Evolutionary conservation across 768 basidiomycete species (phyloP).

Genomic region (Xerocomus potaroensis): DNA sequence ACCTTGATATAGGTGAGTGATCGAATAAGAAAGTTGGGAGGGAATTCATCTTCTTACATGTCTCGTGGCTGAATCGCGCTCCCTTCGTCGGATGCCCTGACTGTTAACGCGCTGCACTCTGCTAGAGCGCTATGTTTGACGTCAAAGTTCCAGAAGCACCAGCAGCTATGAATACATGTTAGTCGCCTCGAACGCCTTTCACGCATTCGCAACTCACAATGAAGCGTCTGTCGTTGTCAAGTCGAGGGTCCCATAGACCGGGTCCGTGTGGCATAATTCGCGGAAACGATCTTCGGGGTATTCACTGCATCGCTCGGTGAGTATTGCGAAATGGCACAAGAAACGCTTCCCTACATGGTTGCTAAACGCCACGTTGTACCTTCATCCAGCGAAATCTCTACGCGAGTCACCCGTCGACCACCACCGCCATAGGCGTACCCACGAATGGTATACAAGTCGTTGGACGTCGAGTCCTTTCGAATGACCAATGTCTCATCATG

Average conservation of each 20-base stretch:
- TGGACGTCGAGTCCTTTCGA: slow-evolving; percentile 2
- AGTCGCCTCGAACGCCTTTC: background rate
- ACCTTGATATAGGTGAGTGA: slow-evolving; percentile 19
- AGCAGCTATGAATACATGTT: slow-evolving; percentile 33
- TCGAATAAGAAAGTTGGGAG: background rate
- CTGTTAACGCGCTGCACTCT: slow-evolving; percentile 37
- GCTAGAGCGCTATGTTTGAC: slow-evolving; percentile 34
- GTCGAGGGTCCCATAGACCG: slow-evolving; percentile 48
- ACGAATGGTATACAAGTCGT: slow-evolving; percentile 35
- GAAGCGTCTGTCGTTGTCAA: slow-evolving; percentile 45
- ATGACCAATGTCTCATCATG: slow-evolving; percentile 44
- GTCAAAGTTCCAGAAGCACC: slow-evolving; percentile 54
- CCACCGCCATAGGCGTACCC: slow-evolving; percentile 66
- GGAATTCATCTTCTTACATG: slow-evolving; percentile 36
- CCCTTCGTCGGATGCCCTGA: slow-evolving; percentile 54
- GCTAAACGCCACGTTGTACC: slow-evolving; percentile 47
- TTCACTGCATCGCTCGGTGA: slow-evolving; percentile 17
- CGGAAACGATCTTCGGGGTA: slow-evolving; percentile 54
- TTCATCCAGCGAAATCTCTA: slow-evolving; percentile 55
- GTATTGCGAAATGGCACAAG: background rate
- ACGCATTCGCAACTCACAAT: slow-evolving; percentile 31
- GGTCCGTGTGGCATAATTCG: slow-evolving; percentile 30
- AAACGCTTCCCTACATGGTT: slow-evolving; percentile 25
- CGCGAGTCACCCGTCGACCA: slow-evolving; percentile 51
- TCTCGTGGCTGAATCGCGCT: slow-evolving; percentile 47